phyloP scores from a whole-genome alignment of 192 early-diverging fungal species.

The Allomyces javanicus region DNA sequence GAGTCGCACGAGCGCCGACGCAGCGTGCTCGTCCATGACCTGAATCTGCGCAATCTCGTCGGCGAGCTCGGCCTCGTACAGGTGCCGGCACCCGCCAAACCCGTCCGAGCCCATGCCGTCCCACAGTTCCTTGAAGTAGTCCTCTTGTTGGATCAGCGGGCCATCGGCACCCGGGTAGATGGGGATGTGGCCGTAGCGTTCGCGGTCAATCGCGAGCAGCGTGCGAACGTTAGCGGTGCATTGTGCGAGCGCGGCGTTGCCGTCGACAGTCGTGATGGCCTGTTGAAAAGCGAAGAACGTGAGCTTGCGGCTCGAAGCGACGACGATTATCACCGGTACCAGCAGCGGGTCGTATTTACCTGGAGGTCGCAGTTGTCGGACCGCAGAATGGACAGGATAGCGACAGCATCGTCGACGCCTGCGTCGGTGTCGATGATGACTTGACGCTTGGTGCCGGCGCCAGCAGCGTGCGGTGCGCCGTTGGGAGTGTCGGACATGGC shows the following conservation, averaged over 20 bases:
- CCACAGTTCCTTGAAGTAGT: constrained; percentile 10
- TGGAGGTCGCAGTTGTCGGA: constrained; percentile 8
- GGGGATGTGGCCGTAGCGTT: constrained; percentile 7
- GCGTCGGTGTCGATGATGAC: constrained; percentile 21
- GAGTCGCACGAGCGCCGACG: constrained; percentile 14
- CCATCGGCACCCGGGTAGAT: constrained; percentile 16
- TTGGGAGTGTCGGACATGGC: too few species aligned
- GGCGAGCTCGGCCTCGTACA: neutral
- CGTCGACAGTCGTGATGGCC: constrained; percentile 21
- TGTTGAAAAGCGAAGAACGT: neutral
- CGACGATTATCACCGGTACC: too few species aligned
- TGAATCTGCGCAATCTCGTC: neutral
- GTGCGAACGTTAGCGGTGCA: constrained; percentile 9
- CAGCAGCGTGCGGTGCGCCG: too few species aligned
- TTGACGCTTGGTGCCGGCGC: neutral
- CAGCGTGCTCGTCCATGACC: constrained; percentile 9
- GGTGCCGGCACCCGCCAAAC: constrained; percentile 8
- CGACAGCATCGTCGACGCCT: constrained; percentile 22
- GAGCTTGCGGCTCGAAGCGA: too few species aligned
- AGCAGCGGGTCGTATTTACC: neutral
- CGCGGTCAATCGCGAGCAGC: constrained; percentile 5
- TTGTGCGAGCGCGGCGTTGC: constrained; percentile 14
- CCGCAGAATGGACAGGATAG: constrained; percentile 11
- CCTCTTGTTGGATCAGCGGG: constrained; percentile 14
- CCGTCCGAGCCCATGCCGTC: constrained; percentile 18